Conservation (phyloP, 2,329 filamentous ascomycete genomes). For the Graphiopsis chlorocephala region DNA sequence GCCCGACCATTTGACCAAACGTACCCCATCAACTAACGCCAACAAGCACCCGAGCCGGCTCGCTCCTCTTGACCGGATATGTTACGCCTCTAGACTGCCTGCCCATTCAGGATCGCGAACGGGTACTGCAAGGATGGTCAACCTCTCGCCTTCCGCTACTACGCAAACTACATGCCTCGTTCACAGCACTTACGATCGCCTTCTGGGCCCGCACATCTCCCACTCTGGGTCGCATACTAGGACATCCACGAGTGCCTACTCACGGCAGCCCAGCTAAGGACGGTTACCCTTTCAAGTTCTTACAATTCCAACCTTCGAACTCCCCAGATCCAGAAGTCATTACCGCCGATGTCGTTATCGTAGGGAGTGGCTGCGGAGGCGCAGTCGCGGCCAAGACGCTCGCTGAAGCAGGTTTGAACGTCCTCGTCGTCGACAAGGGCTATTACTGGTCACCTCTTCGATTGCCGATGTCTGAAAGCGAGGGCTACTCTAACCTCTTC, state of each 20-base stretch:
- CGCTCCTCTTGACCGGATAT: constrained; percentile 66
- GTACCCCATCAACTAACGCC: constrained; percentile 1
- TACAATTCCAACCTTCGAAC: constrained; percentile 53
- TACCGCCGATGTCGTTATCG: constrained; percentile 77
- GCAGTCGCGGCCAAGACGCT: constrained; percentile 78
- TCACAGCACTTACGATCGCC: constrained; percentile 56
- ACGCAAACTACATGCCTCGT: constrained; percentile 54
- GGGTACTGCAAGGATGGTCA: constrained; percentile 63
- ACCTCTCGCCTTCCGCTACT: constrained; percentile 55
- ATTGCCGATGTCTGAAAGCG: constrained; percentile 68
- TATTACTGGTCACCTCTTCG: constrained; percentile 71
- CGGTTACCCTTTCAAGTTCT: constrained; percentile 58
- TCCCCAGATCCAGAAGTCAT: constrained; percentile 53
- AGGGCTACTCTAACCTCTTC: constrained; percentile 63
- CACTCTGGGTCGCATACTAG: constrained; percentile 54
- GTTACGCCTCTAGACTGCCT: constrained; percentile 61
- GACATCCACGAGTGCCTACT: constrained; percentile 57
- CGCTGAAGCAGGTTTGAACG: constrained; percentile 69
- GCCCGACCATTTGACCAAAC: not conserved
- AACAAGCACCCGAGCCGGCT: constrained; percentile 59
- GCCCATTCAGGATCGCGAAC: constrained; percentile 58
- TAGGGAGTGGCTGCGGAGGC: constrained; percentile 85
- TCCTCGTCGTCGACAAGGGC: constrained; percentile 79
- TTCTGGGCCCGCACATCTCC: constrained; percentile 57
- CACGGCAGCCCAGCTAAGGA: constrained; percentile 51